Evolutionary conservation across 768 basidiomycete genomes (phyloP).

Genomic region (Zangia roseola): DNA sequence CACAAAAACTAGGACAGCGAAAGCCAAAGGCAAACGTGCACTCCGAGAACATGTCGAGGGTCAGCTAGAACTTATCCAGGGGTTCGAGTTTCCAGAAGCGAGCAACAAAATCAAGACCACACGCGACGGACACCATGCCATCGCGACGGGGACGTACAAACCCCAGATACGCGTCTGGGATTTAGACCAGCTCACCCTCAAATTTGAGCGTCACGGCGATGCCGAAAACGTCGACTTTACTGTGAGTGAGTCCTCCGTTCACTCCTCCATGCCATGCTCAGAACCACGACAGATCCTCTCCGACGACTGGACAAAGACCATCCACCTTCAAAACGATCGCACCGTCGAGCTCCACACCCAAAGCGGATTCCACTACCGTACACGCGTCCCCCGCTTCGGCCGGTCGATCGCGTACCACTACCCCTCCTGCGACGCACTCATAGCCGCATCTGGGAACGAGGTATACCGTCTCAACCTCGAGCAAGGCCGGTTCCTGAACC

Average conservation of each 20-base stretch:
- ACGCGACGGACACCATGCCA: constrained; percentile 85
- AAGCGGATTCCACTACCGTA: constrained; percentile 87
- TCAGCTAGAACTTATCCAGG: constrained; percentile 87
- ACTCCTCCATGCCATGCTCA: constrained; percentile 1
- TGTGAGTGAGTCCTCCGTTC: constrained; percentile 62
- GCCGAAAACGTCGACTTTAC: constrained; percentile 97
- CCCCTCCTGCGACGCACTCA: constrained; percentile 86
- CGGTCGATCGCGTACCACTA: constrained; percentile 91
- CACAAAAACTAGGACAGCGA: constrained; percentile 61
- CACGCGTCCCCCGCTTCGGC: constrained; percentile 93
- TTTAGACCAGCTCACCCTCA: constrained; percentile 84
- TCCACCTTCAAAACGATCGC: constrained; percentile 96
- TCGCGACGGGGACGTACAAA: constrained; percentile 97
- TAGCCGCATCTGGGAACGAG: constrained; percentile 83
- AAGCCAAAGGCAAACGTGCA: constrained; percentile 58
- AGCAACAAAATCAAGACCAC: constrained; percentile 90
- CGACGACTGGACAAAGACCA: constrained; percentile 98
- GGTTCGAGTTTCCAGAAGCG: constrained; percentile 97
- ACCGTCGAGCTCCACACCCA: constrained; percentile 94
- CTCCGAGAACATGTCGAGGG: constrained; percentile 76
- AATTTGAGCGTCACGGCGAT: constrained; percentile 96
- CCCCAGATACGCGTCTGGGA: constrained; percentile 98
- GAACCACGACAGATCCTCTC: constrained; percentile 69
- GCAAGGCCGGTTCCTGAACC: constrained; percentile 89
- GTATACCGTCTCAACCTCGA: constrained; percentile 94